phyloP scores from a whole-genome alignment of 768 basidiomycete genomes.

The Kwoniella dejecticola region DNA sequence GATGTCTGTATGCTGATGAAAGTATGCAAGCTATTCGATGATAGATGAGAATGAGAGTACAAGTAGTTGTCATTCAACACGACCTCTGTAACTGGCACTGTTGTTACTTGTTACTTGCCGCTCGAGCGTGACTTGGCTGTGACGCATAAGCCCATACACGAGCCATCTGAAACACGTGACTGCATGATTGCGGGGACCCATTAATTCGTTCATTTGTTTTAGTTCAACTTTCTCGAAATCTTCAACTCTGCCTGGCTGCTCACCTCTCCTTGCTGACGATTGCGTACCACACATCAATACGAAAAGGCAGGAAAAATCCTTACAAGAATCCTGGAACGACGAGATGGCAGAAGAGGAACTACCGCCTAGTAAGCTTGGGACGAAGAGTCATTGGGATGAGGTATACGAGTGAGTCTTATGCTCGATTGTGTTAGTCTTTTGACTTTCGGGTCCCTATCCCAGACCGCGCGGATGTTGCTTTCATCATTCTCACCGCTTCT shows the following conservation, averaged over 20 bases:
- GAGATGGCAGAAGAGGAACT: constrained; percentile 49
- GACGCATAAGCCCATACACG: constrained; percentile 4
- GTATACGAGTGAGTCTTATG: constrained; percentile 48
- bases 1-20: no score
- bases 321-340: no score
- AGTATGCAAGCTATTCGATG: no score
- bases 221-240: background rate
- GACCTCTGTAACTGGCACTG: no score
- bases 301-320: no score
- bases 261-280: no score
- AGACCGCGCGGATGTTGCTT: no score
- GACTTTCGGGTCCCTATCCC: no score
- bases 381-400: constrained; percentile 56
- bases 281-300: no score
- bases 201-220: background rate
- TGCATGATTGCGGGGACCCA: background rate
- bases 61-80: constrained; percentile 3
- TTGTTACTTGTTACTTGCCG: background rate
- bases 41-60: no score
- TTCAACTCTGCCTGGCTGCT: no score
- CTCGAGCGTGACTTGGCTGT: background rate
- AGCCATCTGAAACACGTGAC: background rate
- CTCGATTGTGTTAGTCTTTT: background rate
- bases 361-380: constrained; percentile 55
- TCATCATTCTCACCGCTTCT: no score